Base-by-base conservation (phyloP, 192 early-diverging fungal genomes). In the Coemansia nantahalensis region DNA sequence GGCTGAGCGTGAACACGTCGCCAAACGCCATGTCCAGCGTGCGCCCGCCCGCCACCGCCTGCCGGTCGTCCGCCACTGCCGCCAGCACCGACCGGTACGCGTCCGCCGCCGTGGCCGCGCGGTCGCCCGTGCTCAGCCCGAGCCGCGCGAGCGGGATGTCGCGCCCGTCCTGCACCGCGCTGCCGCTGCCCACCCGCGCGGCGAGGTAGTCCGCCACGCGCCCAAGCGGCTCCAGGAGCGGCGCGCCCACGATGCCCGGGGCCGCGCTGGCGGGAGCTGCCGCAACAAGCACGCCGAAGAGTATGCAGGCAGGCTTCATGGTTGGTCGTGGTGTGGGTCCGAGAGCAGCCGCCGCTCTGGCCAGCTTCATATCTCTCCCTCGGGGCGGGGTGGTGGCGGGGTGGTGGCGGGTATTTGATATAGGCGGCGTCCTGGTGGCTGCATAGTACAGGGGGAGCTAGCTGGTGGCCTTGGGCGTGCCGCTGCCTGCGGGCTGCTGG, bases 21-120 rank as follows among this genome's bases (percentile, higher is more conserved):
- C 42, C 44, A 43, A 74, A 74, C 9, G 70, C 59, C 11, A 74
- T 74, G 14, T 39, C 37, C 24, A 66, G 42, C 24, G 62, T 62
- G 28, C 31, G 28, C 6, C 28, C 50, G 13, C 11, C 34, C 5
- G 60, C 37, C 2, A 28, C 23, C 33, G 41, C 50, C 46, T 43
- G 52, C 31, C 52, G 49, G 16, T 43, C 56, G 36, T 54, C 48
- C 14, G 54, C 52, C 3, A 58, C 45, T 21, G 15, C 48, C 23
- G 60, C 38, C 24, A 49, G 30, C 12, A 60, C 28, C 12, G 43
- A 43, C 45, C 41, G 35, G 34, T 45, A 50, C 17, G 15, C 2
- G 31, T 11, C 31, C 8, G 23, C 6, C 13, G 22, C 23, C 13
- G 15, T 34, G 4, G 19, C 22, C 8, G 31, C 35, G 13, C 15